Conservation (phyloP, 2,329 filamentous ascomycete species). For the Salinomyces thailandicus region DNA sequence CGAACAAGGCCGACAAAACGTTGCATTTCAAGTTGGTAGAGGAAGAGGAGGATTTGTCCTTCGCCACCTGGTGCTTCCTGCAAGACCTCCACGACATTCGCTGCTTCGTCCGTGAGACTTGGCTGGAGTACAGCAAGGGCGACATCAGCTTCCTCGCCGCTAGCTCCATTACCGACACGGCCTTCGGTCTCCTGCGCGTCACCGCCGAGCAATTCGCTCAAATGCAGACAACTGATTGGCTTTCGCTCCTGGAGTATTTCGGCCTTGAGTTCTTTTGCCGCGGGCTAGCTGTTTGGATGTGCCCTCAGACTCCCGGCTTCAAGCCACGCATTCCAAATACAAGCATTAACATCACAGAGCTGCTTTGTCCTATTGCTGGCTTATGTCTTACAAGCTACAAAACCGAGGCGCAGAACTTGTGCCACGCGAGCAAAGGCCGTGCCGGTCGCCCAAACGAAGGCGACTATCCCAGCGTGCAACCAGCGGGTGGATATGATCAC, state of each 20-base stretch:
- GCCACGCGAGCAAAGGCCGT: too few species aligned
- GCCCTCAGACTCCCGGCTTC: not conserved
- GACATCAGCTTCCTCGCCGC: conserved; percentile 4
- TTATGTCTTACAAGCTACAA: not conserved
- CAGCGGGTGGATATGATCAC: not conserved
- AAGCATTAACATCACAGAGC: conserved; percentile 1
- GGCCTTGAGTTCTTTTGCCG: not conserved
- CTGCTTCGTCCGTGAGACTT: conserved; percentile 1
- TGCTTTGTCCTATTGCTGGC: conserved; percentile 2
- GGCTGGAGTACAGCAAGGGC: conserved; percentile 5
- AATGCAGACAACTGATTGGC: not conserved
- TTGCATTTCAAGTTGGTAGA: not conserved
- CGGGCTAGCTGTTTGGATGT: conserved; percentile 3
- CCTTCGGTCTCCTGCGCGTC: conserved; percentile 4
- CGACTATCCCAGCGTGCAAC: too few species aligned
- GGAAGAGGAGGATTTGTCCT: conserved; percentile 3
- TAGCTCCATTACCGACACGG: conserved; percentile 4
- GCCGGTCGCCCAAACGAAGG: not conserved
- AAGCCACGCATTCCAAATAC: not conserved
- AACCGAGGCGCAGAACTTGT: not conserved
- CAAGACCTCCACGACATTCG: conserved; percentile 7
- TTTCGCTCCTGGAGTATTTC: conserved; percentile 2
- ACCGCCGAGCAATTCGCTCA: not conserved
- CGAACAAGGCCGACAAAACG: not conserved
- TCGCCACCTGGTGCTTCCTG: conserved; percentile 6